These are phyloP conservation scores for Geoglossum cookeanum DNA, from an alignment of 2,329 filamentous ascomycete genomes.

Conservation along the genomic window DNA sequence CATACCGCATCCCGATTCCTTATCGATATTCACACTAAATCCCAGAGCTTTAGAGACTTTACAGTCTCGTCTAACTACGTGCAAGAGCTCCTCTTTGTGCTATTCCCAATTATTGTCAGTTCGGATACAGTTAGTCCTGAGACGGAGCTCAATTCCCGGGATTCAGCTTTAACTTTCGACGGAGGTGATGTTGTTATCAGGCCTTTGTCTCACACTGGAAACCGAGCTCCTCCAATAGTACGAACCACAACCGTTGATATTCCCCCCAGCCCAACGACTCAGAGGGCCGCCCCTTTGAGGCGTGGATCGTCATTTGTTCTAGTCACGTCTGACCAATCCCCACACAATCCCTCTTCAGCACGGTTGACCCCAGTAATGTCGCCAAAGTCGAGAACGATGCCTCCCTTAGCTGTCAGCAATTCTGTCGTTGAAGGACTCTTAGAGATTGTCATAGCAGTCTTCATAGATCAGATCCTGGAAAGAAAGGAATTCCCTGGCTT, in stretches of 20 bases:
- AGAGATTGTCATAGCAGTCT: constrained; percentile 60
- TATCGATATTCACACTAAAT: constrained; percentile 58
- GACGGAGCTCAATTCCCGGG: constrained; percentile 68
- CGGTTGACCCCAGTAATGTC: constrained; percentile 44
- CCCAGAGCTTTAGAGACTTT: constrained; percentile 64
- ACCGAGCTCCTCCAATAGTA: constrained; percentile 44
- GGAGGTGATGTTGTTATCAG: constrained; percentile 70
- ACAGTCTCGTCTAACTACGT: constrained; percentile 62
- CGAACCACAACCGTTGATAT: constrained; percentile 43
- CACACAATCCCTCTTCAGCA: constrained; percentile 37
- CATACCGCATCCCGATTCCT: constrained; percentile 65
- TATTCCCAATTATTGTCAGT: constrained; percentile 79
- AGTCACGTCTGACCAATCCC: constrained; percentile 49
- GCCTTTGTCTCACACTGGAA: constrained; percentile 42
- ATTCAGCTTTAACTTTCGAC: constrained; percentile 66
- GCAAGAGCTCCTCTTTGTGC: constrained; percentile 54
- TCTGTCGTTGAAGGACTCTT: constrained; percentile 57
- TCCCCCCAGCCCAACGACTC: constrained; percentile 15
- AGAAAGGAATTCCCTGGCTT: constrained; percentile 87
- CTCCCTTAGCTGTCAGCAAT: constrained; percentile 37
- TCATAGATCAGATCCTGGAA: constrained; percentile 66
- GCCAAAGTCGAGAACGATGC: constrained; percentile 31
- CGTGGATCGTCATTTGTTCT: constrained; percentile 85
- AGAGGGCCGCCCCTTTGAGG: constrained; percentile 43
- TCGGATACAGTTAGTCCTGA: constrained; percentile 68